These are phyloP conservation scores for Cercospora zeina DNA, from an alignment of 2,329 filamentous ascomycete genomes.

Conservation along the genomic window DNA sequence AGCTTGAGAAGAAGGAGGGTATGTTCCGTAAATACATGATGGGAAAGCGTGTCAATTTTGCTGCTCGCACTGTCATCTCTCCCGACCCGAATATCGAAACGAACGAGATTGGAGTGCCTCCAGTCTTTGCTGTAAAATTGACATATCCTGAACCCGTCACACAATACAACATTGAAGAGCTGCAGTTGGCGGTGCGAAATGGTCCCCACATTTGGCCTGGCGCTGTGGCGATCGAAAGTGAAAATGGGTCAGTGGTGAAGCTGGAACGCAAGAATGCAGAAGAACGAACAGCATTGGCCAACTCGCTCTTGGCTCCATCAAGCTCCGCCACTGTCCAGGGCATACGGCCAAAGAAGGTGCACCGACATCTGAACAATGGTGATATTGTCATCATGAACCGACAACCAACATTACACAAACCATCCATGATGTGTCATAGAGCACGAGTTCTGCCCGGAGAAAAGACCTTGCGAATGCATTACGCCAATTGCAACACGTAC, in stretches of 20 bases:
- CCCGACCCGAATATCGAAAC: conserved; percentile 98
- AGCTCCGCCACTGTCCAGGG: conserved; percentile 68
- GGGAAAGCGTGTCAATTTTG: conserved; percentile 99
- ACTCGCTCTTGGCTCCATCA: conserved; percentile 85
- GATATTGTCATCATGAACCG: conserved; percentile 99
- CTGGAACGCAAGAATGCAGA: conserved; percentile 83
- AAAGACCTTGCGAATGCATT: conserved; percentile 98
- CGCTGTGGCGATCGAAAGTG: conserved; percentile 90
- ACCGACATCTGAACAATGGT: conserved; percentile 91
- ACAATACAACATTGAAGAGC: conserved; percentile 91
- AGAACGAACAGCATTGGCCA: conserved; percentile 84
- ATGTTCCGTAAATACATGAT: conserved; percentile 99
- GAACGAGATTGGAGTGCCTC: conserved; percentile 96
- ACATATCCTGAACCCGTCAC: conserved; percentile 98
- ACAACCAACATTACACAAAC: conserved; percentile 95
- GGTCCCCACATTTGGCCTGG: conserved; percentile 92
- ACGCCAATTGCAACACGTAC: conserved; percentile 99
- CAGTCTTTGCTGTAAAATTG: conserved; percentile 94
- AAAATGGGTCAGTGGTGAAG: conserved; percentile 87
- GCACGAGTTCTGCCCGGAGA: conserved; percentile 89
- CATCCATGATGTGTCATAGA: conserved; percentile 97
- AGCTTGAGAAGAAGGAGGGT: conserved; percentile 97
- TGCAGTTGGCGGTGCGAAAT: conserved; percentile 95
- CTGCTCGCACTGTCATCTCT: conserved; percentile 94
- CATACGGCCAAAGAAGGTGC: conserved; percentile 89